Evolutionary conservation across 495 filamentous ascomycete species (phyloP).

Genomic region (Penicillium cinerascens): DNA sequence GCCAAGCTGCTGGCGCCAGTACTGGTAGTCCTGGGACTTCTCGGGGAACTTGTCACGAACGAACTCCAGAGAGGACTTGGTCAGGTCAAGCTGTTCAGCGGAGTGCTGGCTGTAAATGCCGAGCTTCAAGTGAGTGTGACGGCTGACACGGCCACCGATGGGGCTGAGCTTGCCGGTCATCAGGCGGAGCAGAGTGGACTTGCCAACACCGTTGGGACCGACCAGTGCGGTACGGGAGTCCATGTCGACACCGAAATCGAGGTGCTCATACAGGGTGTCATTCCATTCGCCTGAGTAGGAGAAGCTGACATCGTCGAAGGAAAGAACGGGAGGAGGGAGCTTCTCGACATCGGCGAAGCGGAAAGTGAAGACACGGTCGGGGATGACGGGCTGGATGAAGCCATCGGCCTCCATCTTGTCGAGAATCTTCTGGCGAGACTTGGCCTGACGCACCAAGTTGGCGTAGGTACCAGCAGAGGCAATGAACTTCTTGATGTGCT

Average conservation of each 20-base stretch:
- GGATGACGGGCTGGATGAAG: constrained; percentile 84
- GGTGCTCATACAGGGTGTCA: constrained; percentile 92
- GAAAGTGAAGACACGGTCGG: constrained; percentile 94
- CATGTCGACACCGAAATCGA: constrained; percentile 99
- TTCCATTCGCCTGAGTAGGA: constrained; percentile 87
- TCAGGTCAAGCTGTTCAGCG: constrained; percentile 95
- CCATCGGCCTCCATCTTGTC: constrained; percentile 99
- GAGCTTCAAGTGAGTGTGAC: constrained; percentile 97
- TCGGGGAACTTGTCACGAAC: constrained; percentile 90
- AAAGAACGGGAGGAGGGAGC: constrained; percentile 91
- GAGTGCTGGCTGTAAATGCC: constrained; percentile 98
- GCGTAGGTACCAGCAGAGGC: constrained; percentile 99
- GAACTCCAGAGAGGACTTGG: constrained; percentile 96
- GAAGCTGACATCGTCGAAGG: constrained; percentile 96
- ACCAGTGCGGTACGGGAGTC: constrained; percentile 96
- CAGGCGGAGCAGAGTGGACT: constrained; percentile 94
- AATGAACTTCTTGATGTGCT: constrained; percentile 99
- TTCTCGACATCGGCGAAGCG: constrained; percentile 98
- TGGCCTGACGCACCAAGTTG: constrained; percentile 97
- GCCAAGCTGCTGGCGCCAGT: constrained; percentile 97
- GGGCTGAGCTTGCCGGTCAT: constrained; percentile 96
- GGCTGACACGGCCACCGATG: constrained; percentile 72
- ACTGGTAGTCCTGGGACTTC: constrained; percentile 96
- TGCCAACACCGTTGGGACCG: constrained; percentile 98
- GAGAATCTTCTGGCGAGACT: constrained; percentile 98